Evolutionary conservation across 257 asterid genomes (phyloP).

Genomic region (Linderniella brevidens): DNA sequence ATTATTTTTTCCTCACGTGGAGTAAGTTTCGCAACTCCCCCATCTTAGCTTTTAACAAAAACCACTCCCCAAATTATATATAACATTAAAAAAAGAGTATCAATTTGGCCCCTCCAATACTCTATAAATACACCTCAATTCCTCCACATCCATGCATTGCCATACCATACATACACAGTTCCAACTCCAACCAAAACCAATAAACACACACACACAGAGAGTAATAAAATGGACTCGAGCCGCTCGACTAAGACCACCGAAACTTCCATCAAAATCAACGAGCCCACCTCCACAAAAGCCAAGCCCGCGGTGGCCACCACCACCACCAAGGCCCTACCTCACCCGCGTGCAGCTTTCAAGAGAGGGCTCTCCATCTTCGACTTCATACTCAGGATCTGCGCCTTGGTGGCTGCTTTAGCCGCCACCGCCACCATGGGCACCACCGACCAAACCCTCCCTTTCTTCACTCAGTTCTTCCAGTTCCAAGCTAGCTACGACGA

Average conservation of each 20-base stretch:
- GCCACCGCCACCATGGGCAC: constrained; percentile 39
- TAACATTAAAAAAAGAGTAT: background rate
- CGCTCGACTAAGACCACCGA: constrained; percentile 14
- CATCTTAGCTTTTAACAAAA: no score
- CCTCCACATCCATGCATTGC: no score
- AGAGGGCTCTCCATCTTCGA: constrained; percentile 26
- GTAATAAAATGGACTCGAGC: background rate
- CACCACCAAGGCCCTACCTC: constrained; percentile 10
- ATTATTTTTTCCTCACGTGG: no score
- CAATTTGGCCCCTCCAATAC: no score
- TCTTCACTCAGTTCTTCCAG: constrained; percentile 38
- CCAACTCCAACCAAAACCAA: no score
- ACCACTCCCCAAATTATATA: background rate
- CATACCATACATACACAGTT: no score
- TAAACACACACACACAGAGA: background rate
- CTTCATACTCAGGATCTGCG: constrained; percentile 24
- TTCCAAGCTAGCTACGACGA: constrained; percentile 41
- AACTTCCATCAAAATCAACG: constrained; percentile 14
- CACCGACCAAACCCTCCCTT: constrained; percentile 33
- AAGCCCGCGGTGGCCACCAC: constrained; percentile 9
- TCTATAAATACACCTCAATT: no score
- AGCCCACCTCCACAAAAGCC: constrained; percentile 16
- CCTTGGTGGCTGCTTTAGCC: constrained; percentile 23
- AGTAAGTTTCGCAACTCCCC: no score
- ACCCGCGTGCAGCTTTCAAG: constrained; percentile 13